Evolutionary conservation across 2,329 filamentous ascomycete species (phyloP).

Genomic region (Colletotrichum noveboracense): DNA sequence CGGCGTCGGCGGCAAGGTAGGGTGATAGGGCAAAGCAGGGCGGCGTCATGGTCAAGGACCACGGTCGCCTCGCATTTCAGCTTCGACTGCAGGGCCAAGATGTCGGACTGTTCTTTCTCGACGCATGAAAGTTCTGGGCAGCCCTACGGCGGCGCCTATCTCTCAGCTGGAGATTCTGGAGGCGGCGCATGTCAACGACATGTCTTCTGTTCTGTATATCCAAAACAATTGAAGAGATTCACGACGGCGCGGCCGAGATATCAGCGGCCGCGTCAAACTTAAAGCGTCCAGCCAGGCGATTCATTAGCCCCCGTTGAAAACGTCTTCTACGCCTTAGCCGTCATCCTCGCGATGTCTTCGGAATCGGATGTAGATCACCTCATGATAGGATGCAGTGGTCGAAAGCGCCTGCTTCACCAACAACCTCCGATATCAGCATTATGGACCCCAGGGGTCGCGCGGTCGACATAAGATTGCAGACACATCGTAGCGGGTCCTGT

Average conservation of each 20-base stretch:
- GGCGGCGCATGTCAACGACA: background rate
- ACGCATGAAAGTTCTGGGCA: background rate
- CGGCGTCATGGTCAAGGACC: background rate
- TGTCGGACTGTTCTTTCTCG: background rate
- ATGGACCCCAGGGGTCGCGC: background rate
- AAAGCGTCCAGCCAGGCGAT: background rate
- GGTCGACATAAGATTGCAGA: slow-evolving; percentile 1
- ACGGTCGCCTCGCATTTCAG: slow-evolving; percentile 9
- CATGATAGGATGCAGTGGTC: background rate
- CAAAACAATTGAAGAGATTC: background rate
- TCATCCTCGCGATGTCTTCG: background rate
- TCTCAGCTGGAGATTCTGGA: background rate
- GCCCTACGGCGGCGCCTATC: background rate
- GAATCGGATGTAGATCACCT: slow-evolving; percentile 7
- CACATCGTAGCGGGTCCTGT: background rate
- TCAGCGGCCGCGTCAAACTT: background rate
- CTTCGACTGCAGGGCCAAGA: background rate
- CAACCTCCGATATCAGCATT: background rate
- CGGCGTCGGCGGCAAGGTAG: background rate
- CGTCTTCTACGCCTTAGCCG: background rate
- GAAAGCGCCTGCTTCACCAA: background rate
- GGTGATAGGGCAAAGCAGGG: background rate
- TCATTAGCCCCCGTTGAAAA: background rate
- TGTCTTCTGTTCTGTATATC: background rate
- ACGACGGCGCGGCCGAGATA: background rate